Percentiles rank a stretch among this genome's conserved stretches.
Evolutionary conservation across 768 basidiomycete genomes (phyloP).

Genomic region (Strobilomyces echinocephalus): DNA sequence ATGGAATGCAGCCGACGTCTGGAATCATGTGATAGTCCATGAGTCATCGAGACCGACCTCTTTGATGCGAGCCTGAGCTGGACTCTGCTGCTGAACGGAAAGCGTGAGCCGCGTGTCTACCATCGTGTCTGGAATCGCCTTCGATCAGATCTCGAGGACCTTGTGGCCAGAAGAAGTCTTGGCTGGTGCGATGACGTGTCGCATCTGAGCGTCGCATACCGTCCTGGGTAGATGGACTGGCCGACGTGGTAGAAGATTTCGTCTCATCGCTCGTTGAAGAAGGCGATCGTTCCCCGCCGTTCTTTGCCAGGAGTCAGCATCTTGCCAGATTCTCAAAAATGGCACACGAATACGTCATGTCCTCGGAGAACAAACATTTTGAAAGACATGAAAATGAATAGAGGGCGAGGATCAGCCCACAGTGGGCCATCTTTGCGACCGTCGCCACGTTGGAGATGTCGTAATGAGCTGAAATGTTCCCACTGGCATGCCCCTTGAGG

Average conservation of each 20-base stretch:
- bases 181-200: background rate
- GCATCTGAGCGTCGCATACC: background rate
- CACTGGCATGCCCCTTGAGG: too few relatives aligned
- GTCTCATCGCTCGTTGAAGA: background rate
- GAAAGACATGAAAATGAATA: background rate
- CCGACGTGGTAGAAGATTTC: too few relatives aligned
- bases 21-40: slow-evolving; percentile 5
- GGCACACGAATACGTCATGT: slow-evolving; percentile 1
- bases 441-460: background rate
- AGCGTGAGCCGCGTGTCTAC: background rate
- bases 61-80: too few relatives aligned
- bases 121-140: background rate
- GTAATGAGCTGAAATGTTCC: background rate
- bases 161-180: background rate
- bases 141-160: too few relatives aligned
- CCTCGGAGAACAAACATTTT: background rate
- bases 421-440: too few relatives aligned
- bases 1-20: too few relatives aligned
- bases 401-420: too few relatives aligned
- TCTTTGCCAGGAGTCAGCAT: background rate
- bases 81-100: too few relatives aligned
- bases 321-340: background rate
- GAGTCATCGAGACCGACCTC: background rate
- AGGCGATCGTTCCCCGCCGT: background rate
- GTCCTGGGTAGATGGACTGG: background rate